These are phyloP conservation scores for Deuterostichococcus epilithicus DNA, from an alignment of 139 green algal genomes.

Conservation along the genomic window DNA sequence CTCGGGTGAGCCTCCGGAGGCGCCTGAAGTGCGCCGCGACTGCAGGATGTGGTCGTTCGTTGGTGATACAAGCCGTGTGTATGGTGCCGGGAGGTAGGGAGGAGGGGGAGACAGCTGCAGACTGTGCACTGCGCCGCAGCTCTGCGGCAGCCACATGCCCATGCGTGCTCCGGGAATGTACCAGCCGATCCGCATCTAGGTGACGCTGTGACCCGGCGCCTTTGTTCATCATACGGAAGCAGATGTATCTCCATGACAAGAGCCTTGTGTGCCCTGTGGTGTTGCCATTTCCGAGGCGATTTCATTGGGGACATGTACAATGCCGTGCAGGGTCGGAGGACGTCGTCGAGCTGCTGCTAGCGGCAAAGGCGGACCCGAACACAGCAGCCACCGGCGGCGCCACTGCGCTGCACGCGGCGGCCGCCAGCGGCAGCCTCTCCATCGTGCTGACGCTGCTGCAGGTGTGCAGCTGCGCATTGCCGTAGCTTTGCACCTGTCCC, in stretches of 20 bases:
- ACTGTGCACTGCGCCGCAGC: too few relatives aligned
- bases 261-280: not conserved
- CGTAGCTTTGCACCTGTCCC: not conserved
- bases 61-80: too few relatives aligned
- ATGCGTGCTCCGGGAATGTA: too few relatives aligned
- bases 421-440: slow-evolving; percentile 19
- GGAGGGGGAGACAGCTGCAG: too few relatives aligned
- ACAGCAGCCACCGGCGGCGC: slow-evolving; percentile 21
- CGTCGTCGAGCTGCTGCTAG: slow-evolving; percentile 7
- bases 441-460: slow-evolving; percentile 27
- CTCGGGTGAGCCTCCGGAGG: slow-evolving; percentile 7
- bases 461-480: slow-evolving; percentile 2
- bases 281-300: not conserved
- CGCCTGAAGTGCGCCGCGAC: too few relatives aligned
- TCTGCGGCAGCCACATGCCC: too few relatives aligned
- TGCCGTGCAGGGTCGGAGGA: slow-evolving; percentile 13
- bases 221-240: too few relatives aligned
- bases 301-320: not conserved
- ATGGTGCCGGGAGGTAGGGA: too few relatives aligned
- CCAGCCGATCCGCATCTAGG: too few relatives aligned
- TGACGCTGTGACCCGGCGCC: too few relatives aligned
- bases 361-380: slow-evolving; percentile 17
- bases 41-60: too few relatives aligned
- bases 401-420: slow-evolving; percentile 40
- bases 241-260: too few relatives aligned